Conservation (phyloP, 2,329 filamentous ascomycete genomes). For the Aspergillus aculeatinus region DNA sequence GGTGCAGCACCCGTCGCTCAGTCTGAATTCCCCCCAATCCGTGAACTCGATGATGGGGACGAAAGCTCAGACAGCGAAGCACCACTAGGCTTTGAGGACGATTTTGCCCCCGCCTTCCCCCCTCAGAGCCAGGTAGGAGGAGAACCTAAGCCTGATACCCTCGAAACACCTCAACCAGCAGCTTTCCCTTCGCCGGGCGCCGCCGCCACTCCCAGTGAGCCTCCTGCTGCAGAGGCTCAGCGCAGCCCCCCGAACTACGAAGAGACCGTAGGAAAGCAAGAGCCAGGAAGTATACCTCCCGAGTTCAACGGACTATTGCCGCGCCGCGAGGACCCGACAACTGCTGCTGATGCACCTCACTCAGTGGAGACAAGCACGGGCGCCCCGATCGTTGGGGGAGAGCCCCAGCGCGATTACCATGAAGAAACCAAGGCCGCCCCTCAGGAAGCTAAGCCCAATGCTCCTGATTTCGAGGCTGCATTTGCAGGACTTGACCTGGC, state of each 20-base stretch:
- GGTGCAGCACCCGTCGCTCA: conserved; percentile 27
- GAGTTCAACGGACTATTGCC: conserved; percentile 44
- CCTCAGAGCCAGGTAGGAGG: conserved; percentile 29
- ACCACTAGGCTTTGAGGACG: conserved; percentile 76
- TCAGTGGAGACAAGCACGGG: conserved; percentile 39
- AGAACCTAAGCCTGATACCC: conserved; percentile 31
- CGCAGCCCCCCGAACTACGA: conserved; percentile 53
- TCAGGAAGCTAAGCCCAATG: conserved; percentile 31
- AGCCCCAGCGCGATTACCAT: conserved; percentile 26
- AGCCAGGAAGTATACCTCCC: conserved; percentile 31
- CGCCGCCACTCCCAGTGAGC: conserved; percentile 35
- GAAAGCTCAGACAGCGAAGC: conserved; percentile 70
- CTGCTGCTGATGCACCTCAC: conserved; percentile 39
- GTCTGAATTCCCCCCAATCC: conserved; percentile 88
- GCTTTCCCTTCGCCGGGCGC: conserved; percentile 43
- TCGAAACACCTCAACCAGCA: conserved; percentile 39
- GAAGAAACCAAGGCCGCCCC: conserved; percentile 11
- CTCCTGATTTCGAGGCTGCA: conserved; percentile 48
- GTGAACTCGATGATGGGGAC: conserved; percentile 77
- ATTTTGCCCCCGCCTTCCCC: conserved; percentile 70
- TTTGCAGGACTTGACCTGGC: conserved; percentile 47
- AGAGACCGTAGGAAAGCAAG: conserved; percentile 23
- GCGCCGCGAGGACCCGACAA: conserved; percentile 40
- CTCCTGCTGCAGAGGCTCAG: conserved; percentile 57
- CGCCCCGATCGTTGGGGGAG: conserved; percentile 38